A percentile compares a stretch with the other conserved stretches of the same genome.
Conservation (phyloP, 495 filamentous ascomycete species). For the Aspergillus sclerotiicarbonarius region DNA sequence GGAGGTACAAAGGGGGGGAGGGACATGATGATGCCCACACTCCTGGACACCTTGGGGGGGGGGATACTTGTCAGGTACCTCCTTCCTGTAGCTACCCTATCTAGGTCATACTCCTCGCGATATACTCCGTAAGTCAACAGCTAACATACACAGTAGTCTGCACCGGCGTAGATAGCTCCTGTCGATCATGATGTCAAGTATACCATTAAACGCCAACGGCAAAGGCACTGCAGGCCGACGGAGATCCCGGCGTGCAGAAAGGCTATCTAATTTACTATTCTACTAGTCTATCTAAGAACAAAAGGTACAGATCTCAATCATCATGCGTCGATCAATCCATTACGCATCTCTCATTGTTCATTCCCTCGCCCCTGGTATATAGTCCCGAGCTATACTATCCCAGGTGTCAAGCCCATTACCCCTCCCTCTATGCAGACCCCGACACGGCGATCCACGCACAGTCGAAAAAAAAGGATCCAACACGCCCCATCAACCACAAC, state of each 20-base stretch:
- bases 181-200: not conserved
- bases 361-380: constrained; percentile 14
- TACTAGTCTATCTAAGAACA: constrained; percentile 18
- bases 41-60: too few relatives aligned
- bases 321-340: constrained; percentile 12
- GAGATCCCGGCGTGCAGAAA: not conserved
- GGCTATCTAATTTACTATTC: constrained; percentile 6
- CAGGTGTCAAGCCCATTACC: constrained; percentile 3
- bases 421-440: constrained; percentile 10
- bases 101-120: too few relatives aligned
- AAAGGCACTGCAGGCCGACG: too few relatives aligned
- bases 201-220: too few relatives aligned
- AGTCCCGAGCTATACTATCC: constrained; percentile 11
- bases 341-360: constrained; percentile 16
- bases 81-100: too few relatives aligned
- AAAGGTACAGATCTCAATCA: constrained; percentile 9
- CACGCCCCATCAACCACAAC: not conserved
- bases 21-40: too few relatives aligned
- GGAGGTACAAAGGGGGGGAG: too few relatives aligned
- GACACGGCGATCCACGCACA: constrained; percentile 6
- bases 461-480: constrained; percentile 5
- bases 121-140: too few relatives aligned
- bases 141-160: too few relatives aligned
- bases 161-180: not conserved
- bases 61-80: too few relatives aligned